phyloP scores from a whole-genome alignment of 2,329 filamentous ascomycete species.

The Neocatenulostroma microsporum region DNA sequence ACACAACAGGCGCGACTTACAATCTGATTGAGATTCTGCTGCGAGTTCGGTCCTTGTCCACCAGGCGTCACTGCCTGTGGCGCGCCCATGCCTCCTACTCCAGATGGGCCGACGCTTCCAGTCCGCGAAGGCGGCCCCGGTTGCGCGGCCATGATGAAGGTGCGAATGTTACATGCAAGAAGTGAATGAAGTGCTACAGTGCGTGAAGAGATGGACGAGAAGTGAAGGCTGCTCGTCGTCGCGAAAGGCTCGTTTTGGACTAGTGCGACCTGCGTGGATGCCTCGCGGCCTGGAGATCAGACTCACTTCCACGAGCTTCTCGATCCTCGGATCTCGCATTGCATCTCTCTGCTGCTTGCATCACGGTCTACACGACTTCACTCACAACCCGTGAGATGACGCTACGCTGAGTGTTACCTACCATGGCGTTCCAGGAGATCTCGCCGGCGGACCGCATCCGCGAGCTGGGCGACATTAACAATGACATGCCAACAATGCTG shows the following conservation, averaged over 20 bases:
- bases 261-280: too few species aligned
- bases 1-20: constrained; percentile 50
- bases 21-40: constrained; percentile 91
- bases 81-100: constrained; percentile 34
- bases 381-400: background rate
- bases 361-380: too few species aligned
- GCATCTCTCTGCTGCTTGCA: too few species aligned
- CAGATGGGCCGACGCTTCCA: constrained; percentile 28
- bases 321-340: too few species aligned
- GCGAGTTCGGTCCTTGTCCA: constrained; percentile 53
- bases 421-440: constrained; percentile 32
- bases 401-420: background rate
- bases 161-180: background rate
- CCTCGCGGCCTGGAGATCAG: too few species aligned
- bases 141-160: constrained; percentile 24
- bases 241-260: too few species aligned
- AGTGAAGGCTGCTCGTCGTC: too few species aligned
- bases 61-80: constrained; percentile 41
- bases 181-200: background rate
- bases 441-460: constrained; percentile 69
- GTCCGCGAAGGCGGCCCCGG: constrained; percentile 29
- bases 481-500: constrained; percentile 48
- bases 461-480: constrained; percentile 72
- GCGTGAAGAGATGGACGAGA: background rate
- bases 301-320: too few species aligned